Base-by-base conservation (phyloP, 148 eudicot species). In the Camellia sinensis region DNA sequence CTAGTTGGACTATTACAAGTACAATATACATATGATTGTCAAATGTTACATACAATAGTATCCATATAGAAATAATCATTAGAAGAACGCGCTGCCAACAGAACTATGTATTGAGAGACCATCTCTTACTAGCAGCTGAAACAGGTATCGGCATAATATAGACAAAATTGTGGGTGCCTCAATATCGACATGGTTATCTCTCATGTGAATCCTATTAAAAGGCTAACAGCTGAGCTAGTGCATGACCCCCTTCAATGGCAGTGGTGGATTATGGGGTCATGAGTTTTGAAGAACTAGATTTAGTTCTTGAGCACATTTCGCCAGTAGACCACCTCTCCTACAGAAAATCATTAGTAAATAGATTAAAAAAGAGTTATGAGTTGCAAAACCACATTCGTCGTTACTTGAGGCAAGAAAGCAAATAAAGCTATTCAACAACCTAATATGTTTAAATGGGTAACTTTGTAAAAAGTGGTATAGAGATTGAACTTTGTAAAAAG, bases 301-400 rank as follows among this genome's bases (percentile, higher is more conserved):
- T 72, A 95, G 86, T 82, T 95, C 92, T 75, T 82, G 85, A 29
- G 97, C 94, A 67, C 85, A 83, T 85, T 80, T 91, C 15, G 95
- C 92, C 43, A 87, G 79, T 65, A 87, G 80, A 67, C 95, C 90
- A 80, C 97, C 91, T 79, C 87, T 86, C 92, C 98, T 94, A 82
- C 86, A 87, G 63, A 76, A 77, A 69, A 50, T 29, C 79, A 44
- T 54, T 37, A 45, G 7, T 40, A 48, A 52, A 41, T 3, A 5
- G 6, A 37, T 15, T 17, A 46, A 63, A 14, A 21, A 54, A 63
- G 67, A 48, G 46, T 37, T 21, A 11, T 59, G 11, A 59, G 22
- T 7, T 17, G 14, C 3, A 48, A 52, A 70, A 70, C 21, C 19
- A 70, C 2, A 13, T 14, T 13, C 18, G 45, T 70, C 2, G 9